Evolutionary conservation across 139 green algal species (phyloP).

Genomic region (Coelastrella sp.): DNA sequence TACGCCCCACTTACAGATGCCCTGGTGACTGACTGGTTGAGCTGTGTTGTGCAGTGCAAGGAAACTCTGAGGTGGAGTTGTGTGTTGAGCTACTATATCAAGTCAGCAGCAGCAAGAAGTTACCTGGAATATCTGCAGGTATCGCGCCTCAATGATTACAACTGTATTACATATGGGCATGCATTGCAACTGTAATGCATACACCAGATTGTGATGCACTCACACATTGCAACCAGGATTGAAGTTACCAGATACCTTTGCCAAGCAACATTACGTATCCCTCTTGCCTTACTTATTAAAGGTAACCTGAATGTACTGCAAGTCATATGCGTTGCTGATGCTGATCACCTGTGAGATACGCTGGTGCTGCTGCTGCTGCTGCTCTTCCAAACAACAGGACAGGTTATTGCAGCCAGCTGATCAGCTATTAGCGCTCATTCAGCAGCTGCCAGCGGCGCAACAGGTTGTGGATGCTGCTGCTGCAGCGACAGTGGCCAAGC

Average conservation of each 20-base stretch:
- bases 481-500: neutral
- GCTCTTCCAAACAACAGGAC: neutral
- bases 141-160: neutral
- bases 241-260: too few relatives aligned
- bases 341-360: neutral
- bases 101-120: neutral
- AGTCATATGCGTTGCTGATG: neutral
- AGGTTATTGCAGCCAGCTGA: neutral
- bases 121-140: conserved; percentile 17
- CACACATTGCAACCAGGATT: too few relatives aligned
- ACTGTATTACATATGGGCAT: too few relatives aligned
- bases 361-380: conserved; percentile 33
- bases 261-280: too few relatives aligned
- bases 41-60: conserved; percentile 16
- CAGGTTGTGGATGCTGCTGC: conserved; percentile 6
- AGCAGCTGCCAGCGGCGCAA: conserved; percentile 23
- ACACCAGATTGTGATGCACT: too few relatives aligned
- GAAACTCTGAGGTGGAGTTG: conserved; percentile 9
- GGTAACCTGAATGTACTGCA: too few relatives aligned
- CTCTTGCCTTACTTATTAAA: too few relatives aligned
- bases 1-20: neutral
- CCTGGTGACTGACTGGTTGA: conserved; percentile 5
- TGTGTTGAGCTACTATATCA: conserved; percentile 10
- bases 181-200: too few relatives aligned
- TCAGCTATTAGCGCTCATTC: conserved; percentile 6